A percentile compares a stretch with the other conserved stretches of the same genome.
Evolutionary conservation across 306 rosid genomes (phyloP).

Genomic region (Pueraria montana): DNA sequence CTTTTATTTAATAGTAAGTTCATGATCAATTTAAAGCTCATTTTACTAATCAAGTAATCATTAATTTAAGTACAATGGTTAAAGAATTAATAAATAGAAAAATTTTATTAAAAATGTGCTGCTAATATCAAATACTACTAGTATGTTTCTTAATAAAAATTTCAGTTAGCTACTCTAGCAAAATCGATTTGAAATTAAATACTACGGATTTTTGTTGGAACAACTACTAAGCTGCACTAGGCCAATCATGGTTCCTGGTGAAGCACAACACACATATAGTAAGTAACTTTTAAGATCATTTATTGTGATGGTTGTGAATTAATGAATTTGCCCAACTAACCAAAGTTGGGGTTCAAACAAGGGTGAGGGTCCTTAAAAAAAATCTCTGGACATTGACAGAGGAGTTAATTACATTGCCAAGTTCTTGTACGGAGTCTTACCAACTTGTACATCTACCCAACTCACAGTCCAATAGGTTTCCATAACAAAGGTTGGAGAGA

Average conservation of each 20-base stretch:
- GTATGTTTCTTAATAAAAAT: no score
- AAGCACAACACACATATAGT: background rate
- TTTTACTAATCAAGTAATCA: no score
- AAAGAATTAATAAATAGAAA: no score
- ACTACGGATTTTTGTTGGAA: background rate
- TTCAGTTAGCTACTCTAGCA: no score
- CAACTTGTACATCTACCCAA: slow-evolving; percentile 21
- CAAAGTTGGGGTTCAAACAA: background rate
- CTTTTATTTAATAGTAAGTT: no score
- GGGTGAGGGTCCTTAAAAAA: slow-evolving; percentile 32
- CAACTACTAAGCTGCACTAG: background rate
- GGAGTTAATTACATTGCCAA: slow-evolving; percentile 43
- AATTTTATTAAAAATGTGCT: no score
- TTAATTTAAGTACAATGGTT: no score
- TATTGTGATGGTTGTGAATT: slow-evolving; percentile 45
- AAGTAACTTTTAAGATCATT: slow-evolving; percentile 37
- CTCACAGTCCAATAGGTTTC: background rate
- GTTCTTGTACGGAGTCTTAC: background rate
- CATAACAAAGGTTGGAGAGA: slow-evolving; percentile 17
- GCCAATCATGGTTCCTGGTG: background rate
- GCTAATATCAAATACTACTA: no score
- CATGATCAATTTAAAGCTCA: no score
- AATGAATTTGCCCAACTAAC: slow-evolving; percentile 50
- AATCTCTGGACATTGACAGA: slow-evolving; percentile 40
- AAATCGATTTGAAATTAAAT: no score